These are phyloP conservation scores for Talaromyces trachyspermus DNA, from an alignment of 495 filamentous ascomycete species.

Conservation along the genomic window DNA sequence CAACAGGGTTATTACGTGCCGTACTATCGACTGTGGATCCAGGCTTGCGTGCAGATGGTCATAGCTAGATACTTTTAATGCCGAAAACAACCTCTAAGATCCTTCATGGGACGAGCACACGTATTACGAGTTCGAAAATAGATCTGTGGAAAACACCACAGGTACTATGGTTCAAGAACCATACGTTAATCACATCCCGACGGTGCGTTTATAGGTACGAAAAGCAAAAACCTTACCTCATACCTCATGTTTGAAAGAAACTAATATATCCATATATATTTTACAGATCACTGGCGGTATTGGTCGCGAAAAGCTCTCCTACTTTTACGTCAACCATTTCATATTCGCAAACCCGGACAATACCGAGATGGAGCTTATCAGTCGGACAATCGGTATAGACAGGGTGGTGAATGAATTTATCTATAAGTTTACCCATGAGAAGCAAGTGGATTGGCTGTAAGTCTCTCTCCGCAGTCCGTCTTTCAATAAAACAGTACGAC, in stretches of 20 bases:
- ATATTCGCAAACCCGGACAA: constrained; percentile 63
- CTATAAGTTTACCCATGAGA: constrained; percentile 57
- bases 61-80: too few species aligned
- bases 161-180: constrained; percentile 51
- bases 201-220: constrained; percentile 44
- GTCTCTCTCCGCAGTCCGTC: constrained; percentile 17
- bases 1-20: too few species aligned
- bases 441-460: constrained; percentile 62
- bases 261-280: too few species aligned
- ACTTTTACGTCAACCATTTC: constrained; percentile 70
- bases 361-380: constrained; percentile 58
- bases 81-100: too few species aligned
- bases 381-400: constrained; percentile 56
- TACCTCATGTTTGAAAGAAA: too few species aligned
- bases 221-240: neutral
- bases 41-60: too few species aligned
- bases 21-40: too few species aligned
- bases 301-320: constrained; percentile 51
- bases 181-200: constrained; percentile 53
- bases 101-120: constrained; percentile 55
- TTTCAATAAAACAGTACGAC: constrained; percentile 52
- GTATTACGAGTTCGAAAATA: constrained; percentile 29
- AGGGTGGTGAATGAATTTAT: constrained; percentile 53
- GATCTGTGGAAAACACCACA: constrained; percentile 40
- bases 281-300: constrained; percentile 62